A percentile compares a stretch with the other conserved stretches of the same genome.
phyloP scores from a whole-genome alignment of 2,329 filamentous ascomycete genomes.

The Pseudogymnoascus sp. region DNA sequence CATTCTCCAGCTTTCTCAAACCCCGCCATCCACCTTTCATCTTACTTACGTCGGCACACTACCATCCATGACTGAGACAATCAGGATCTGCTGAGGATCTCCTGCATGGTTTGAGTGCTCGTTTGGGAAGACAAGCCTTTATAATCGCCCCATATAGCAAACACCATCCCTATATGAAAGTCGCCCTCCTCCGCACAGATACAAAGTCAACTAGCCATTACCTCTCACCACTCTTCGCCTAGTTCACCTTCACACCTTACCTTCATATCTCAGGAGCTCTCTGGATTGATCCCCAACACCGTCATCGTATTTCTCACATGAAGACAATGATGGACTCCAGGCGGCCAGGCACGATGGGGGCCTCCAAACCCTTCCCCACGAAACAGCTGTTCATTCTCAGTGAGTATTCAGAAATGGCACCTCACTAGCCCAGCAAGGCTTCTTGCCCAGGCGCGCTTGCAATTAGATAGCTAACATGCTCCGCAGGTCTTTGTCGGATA shows the following conservation, averaged over 20 bases:
- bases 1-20: background rate
- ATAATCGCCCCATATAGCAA: background rate
- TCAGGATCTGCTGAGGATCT: background rate
- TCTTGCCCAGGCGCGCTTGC: too few relatives aligned
- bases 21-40: background rate
- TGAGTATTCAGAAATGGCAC: slow-evolving; percentile 27
- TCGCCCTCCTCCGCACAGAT: background rate
- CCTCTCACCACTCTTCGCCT: background rate
- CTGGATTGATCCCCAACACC: background rate
- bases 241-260: background rate
- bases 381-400: slow-evolving; percentile 45
- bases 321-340: background rate
- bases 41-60: background rate
- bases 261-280: background rate
- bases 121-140: slow-evolving; percentile 1
- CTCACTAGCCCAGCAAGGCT: background rate
- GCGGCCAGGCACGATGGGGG: slow-evolving; percentile 23
- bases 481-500: slow-evolving; percentile 79
- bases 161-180: slow-evolving; percentile 5
- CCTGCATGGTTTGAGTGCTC: slow-evolving; percentile 1
- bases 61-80: background rate
- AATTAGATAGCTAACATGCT: background rate
- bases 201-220: background rate
- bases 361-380: slow-evolving; percentile 31
- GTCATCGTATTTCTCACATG: slow-evolving; percentile 1